Percentiles rank a stretch among this genome's conserved stretches.
Evolutionary conservation across 352 stramenopile species (phyloP).

Genomic region (Globisporangium perplexum): DNA sequence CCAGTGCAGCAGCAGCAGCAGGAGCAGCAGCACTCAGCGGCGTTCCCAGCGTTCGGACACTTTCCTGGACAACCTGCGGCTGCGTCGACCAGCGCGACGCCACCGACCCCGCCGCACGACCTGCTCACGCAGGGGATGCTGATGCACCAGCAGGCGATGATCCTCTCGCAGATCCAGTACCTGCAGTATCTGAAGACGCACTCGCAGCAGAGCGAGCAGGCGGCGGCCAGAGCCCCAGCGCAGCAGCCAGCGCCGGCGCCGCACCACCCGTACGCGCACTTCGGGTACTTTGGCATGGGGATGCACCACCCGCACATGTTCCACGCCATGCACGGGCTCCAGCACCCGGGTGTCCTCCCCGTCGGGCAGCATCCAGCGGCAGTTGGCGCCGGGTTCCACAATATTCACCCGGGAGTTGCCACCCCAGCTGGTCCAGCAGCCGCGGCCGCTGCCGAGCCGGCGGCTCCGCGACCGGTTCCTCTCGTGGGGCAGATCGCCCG

Average conservation of each 20-base stretch:
- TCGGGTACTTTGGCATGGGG: conserved; percentile 22
- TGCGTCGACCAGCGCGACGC: too few species aligned
- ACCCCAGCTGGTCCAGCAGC: neutral
- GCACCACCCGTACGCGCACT: conserved; percentile 9
- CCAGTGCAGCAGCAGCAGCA: too few species aligned
- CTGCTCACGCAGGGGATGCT: conserved; percentile 56
- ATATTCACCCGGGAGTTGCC: neutral
- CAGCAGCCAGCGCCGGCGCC: neutral
- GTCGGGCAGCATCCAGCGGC: conserved; percentile 4
- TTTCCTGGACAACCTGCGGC: conserved; percentile 13
- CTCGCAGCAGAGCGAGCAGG: conserved; percentile 14
- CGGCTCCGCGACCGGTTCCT: conserved; percentile 13
- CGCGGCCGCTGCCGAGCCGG: conserved; percentile 11
- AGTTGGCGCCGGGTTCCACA: neutral
- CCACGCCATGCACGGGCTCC: conserved; percentile 10
- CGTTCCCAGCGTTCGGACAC: conserved; percentile 8
- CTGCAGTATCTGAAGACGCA: conserved; percentile 62
- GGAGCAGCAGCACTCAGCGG: neutral
- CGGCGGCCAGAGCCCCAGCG: conserved; percentile 1
- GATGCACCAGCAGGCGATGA: conserved; percentile 74
- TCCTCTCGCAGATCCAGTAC: conserved; percentile 80
- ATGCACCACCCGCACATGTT: conserved; percentile 11
- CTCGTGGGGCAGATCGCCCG: conserved; percentile 41
- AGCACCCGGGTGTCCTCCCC: neutral
- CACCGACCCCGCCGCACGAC: conserved; percentile 10